Evolutionary conservation across 2,329 filamentous ascomycete species (phyloP), one percentile per base, ranked within the genome.

Genomic region (Phoma sp.): DNA sequence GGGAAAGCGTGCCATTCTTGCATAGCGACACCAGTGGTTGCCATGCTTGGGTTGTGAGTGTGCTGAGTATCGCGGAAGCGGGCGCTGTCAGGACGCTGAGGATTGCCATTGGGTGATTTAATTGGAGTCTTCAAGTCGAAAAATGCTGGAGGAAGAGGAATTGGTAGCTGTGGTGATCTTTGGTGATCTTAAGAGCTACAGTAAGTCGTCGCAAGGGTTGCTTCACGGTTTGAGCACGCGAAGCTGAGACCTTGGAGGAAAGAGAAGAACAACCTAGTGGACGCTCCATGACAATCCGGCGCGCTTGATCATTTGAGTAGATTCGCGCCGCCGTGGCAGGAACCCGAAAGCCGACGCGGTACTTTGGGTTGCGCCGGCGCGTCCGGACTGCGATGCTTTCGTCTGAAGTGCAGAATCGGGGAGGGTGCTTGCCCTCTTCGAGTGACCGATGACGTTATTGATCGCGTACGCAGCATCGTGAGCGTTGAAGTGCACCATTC

Each of bases 31-130:
- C 76, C 6, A 82, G 66, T 21, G 81, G 79, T 6, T 71, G 76
- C 78, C 81, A 82, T 9, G 79, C 77, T 56, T 80, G 76, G 9
- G 78, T 74, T 45, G 77, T 76, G 29, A 80, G 73, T 50, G 77
- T 76, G 51, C 67, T 76, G 17, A 57, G 58, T 7, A 57, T 41
- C 19, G 52, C 43, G 8, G 35, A 56, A 13, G 40, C 55, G 19
- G 55, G 55, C 38, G 49, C 55, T 4, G 47, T 44, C 15, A 61
- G 21, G 12, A 38, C 47, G 27, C 48, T 29, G 43, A 76, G 57
- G 38, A 80, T 64, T 12, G 71, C 59, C 74, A 77, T 77, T 21
- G 15, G 53, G 43, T 22, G n/a, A 36, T 22, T 9, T 21, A 43
- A n/a, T 33, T 33, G 13, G 24, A 31, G 12, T 51, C 29, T 44